phyloP scores from a whole-genome alignment of 345 rosid genomes.

The Salix suchowensis region DNA sequence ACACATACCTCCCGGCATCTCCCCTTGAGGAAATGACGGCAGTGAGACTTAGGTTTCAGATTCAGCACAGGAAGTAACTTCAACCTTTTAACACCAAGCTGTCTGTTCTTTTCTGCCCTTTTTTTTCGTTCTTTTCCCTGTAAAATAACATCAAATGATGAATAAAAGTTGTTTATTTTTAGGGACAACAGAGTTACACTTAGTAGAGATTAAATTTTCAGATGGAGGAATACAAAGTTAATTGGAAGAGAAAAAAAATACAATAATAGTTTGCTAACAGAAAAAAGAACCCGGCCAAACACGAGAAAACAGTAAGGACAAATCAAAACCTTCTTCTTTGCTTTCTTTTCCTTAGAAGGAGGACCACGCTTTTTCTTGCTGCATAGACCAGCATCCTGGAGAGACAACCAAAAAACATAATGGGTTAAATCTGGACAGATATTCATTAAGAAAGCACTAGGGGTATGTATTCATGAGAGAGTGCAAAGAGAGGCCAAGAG shows the following conservation, averaged over 20 bases:
- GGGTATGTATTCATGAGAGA: too few species aligned
- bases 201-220: neutral
- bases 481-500: neutral
- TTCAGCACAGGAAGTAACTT: constrained; percentile 59
- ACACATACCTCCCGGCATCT: constrained; percentile 68
- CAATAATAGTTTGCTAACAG: neutral
- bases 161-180: neutral
- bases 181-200: neutral
- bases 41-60: constrained; percentile 49
- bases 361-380: constrained; percentile 44
- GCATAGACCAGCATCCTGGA: constrained; percentile 25
- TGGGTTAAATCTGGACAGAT: neutral
- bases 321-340: constrained; percentile 54
- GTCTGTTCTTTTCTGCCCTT: constrained; percentile 65
- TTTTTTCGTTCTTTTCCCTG: constrained; percentile 64
- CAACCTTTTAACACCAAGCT: constrained; percentile 80
- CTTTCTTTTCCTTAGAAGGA: constrained; percentile 45
- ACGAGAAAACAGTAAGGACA: neutral
- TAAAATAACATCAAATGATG: constrained; percentile 4
- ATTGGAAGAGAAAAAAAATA: neutral
- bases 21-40: constrained; percentile 75
- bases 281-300: constrained; percentile 1
- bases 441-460: neutral
- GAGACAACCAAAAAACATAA: constrained; percentile 6
- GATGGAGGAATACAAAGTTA: neutral